phyloP scores from a whole-genome alignment of 192 early-diverging fungal species.

The Phycomyces blakesleeanus region DNA sequence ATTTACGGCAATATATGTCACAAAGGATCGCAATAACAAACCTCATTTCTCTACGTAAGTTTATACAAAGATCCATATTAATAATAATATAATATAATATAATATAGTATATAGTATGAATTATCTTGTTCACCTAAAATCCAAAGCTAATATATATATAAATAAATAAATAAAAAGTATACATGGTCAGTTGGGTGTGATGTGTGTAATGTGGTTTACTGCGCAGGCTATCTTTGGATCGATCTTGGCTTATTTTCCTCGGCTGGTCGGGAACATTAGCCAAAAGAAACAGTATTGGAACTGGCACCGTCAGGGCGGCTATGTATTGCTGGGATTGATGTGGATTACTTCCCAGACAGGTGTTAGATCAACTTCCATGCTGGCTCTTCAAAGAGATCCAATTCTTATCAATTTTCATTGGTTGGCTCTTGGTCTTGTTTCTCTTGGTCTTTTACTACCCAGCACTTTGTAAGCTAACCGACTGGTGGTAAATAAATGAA shows the following conservation, averaged over 20 bases:
- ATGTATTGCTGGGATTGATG: constrained; percentile 18
- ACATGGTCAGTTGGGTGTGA: constrained; percentile 27
- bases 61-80: too few species aligned
- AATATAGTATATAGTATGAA: too few species aligned
- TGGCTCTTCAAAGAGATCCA: too few species aligned
- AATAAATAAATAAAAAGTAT: neutral
- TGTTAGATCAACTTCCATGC: neutral
- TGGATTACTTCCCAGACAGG: constrained; percentile 34
- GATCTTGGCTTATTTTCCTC: constrained; percentile 22
- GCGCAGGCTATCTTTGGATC: constrained; percentile 23
- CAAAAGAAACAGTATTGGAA: constrained; percentile 28
- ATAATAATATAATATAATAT: too few species aligned
- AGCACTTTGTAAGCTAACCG: too few species aligned
- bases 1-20: constrained; percentile 14
- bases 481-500: too few species aligned
- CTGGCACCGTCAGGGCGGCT: constrained; percentile 34
- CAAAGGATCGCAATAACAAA: constrained; percentile 16
- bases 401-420: too few species aligned
- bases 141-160: neutral
- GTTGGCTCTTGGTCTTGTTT: too few species aligned
- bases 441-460: too few species aligned
- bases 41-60: constrained; percentile 24
- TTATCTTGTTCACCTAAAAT: too few species aligned
- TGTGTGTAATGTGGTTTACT: constrained; percentile 12
- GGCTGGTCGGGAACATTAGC: constrained; percentile 15